Evolutionary conservation across 805 yeast species (phyloP).

Genomic region (Vanderwaltozyma yarrowii): DNA sequence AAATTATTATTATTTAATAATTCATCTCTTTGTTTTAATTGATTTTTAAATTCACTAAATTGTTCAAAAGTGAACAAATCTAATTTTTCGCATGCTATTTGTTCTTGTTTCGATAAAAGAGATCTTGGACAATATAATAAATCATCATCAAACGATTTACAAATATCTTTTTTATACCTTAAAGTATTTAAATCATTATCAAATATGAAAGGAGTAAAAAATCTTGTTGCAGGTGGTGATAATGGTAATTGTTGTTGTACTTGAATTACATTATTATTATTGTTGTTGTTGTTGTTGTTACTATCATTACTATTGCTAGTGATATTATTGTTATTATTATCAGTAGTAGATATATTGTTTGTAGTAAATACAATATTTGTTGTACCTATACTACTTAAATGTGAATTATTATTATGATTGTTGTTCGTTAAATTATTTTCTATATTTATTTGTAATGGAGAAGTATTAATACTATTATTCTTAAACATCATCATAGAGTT

Average conservation of each 20-base stretch:
- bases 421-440: too few relatives aligned
- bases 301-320: background rate
- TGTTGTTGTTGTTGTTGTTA: background rate
- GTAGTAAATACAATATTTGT: too few relatives aligned
- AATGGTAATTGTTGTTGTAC: background rate
- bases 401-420: too few relatives aligned
- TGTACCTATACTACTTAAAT: too few relatives aligned
- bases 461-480: too few relatives aligned
- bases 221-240: background rate
- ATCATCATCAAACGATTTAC: conserved; percentile 27
- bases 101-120: conserved; percentile 20
- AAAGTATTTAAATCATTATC: conserved; percentile 11
- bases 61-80: conserved; percentile 11
- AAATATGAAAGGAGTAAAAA: background rate
- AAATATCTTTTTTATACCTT: conserved; percentile 18
- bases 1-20: background rate
- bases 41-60: background rate
- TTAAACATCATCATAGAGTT: too few relatives aligned
- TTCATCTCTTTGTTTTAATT: background rate
- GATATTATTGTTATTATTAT: background rate
- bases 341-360: too few relatives aligned
- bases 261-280: background rate
- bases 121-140: conserved; percentile 25
- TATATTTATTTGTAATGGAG: too few relatives aligned
- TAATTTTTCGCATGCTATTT: conserved; percentile 18